These are phyloP conservation scores for Endogone sp. DNA, from an alignment of 192 early-diverging fungal genomes.

Conservation along the genomic window DNA sequence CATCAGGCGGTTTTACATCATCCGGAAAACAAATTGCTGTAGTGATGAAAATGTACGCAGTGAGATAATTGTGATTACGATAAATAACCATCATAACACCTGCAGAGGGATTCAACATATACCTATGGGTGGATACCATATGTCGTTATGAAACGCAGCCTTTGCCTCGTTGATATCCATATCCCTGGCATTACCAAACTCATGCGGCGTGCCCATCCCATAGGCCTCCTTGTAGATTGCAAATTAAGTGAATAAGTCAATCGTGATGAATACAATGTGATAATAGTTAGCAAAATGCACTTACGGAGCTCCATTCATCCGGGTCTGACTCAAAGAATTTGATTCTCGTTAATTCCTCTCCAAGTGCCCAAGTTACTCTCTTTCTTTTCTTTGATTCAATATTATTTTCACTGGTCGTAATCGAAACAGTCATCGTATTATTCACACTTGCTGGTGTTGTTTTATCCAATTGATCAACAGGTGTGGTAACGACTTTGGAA, in stretches of 20 bases:
- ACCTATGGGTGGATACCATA: background rate
- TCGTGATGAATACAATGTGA: no score
- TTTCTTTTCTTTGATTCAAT: background rate
- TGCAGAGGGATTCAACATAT: background rate
- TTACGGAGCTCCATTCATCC: conserved; percentile 2
- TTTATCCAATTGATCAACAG: background rate
- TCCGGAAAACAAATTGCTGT: background rate
- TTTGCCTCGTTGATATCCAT: conserved; percentile 18
- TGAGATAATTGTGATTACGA: no score
- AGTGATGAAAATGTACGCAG: no score
- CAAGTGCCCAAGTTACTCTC: background rate
- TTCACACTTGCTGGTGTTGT: background rate
- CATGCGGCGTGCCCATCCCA: conserved; percentile 12
- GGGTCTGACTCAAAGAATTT: conserved; percentile 13
- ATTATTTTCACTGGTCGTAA: background rate
- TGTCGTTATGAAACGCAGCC: conserved; percentile 8
- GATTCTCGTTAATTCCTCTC: background rate
- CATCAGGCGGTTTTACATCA: background rate
- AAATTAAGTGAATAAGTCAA: no score
- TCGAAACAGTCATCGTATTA: background rate
- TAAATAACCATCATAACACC: no score
- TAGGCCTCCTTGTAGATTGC: background rate
- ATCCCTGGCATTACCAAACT: conserved; percentile 25
- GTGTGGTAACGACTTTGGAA: background rate
- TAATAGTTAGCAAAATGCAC: background rate